phyloP scores from a whole-genome alignment of 2,329 filamentous ascomycete genomes.

The Colletotrichum lupini region DNA sequence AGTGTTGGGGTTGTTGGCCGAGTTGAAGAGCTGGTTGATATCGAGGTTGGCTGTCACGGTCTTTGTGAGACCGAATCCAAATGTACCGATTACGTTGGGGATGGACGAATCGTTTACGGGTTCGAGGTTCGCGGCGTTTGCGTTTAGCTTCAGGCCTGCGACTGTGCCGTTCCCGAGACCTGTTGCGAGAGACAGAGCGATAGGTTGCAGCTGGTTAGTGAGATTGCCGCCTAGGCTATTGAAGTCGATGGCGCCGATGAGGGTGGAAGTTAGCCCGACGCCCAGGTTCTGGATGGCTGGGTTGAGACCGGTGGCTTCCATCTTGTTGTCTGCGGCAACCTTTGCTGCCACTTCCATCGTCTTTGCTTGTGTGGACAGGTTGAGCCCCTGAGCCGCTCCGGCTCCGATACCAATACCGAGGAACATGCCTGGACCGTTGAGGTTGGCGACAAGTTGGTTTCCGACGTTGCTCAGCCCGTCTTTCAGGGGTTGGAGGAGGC shows the following conservation, averaged over 20 bases:
- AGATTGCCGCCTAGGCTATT: constrained; percentile 30
- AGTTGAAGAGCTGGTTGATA: constrained; percentile 33
- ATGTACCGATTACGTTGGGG: constrained; percentile 39
- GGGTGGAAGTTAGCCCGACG: constrained; percentile 42
- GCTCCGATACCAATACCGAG: constrained; percentile 41
- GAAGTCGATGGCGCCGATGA: constrained; percentile 41
- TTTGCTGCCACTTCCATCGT: constrained; percentile 34
- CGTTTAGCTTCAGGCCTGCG: constrained; percentile 38
- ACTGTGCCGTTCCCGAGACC: constrained; percentile 41
- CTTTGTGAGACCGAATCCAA: constrained; percentile 43
- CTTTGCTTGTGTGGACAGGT: constrained; percentile 33
- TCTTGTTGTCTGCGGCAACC: constrained; percentile 42
- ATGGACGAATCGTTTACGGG: constrained; percentile 38
- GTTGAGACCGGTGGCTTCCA: constrained; percentile 44
- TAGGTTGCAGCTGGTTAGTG: constrained; percentile 32
- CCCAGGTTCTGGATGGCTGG: constrained; percentile 43
- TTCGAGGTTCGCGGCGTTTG: constrained; percentile 28
- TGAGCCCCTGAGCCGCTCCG: constrained; percentile 40
- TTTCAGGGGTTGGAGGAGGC: constrained; percentile 27
- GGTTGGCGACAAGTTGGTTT: constrained; percentile 23
- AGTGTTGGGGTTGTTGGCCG: constrained; percentile 30
- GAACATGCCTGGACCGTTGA: constrained; percentile 37
- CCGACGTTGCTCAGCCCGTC: constrained; percentile 33
- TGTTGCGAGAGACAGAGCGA: constrained; percentile 38
- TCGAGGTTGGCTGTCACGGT: constrained; percentile 42